Base-by-base conservation (phyloP, 345 rosid species). In the Abelmoschus esculentus region DNA sequence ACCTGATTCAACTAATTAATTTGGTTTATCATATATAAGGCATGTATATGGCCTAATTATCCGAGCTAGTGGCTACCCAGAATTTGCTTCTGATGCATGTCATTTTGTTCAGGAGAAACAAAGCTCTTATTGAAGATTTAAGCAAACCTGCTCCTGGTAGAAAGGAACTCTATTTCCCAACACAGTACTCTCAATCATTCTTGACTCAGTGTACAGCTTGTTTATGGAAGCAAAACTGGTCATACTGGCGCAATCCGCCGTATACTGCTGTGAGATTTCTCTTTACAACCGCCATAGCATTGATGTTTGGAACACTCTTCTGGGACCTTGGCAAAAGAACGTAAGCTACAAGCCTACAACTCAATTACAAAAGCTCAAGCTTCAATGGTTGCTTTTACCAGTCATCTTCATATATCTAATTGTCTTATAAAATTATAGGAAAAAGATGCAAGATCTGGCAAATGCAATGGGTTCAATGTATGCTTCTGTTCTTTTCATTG, bases 381-480 rank as follows among this genome's bases (percentile, higher is more conserved):
- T 31, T 1, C 10, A 22, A 34, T 8, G 8, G 14, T 1, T 3
- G 58, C 18, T 70, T 15, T 17, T 17, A 8, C 34, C 26, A 5
- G 3, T 66, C 22, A 9, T 8, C 32, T n/a, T 63, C 7, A 8
- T 66, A 15, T 1, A 47, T 71, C 22, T 36, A 15, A 42, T 2
- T 40, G 26, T n/a, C 26, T 17, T 44, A 6, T 60, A 15, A 18
- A 72, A 53, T n/a, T 70, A n/a, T 42, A 85, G 91, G 75, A 28
- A 1, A 36, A 78, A 38, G 42, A 18, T 40, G 32, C 93, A 85
- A 44, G 93, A 86, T 74, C 58, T 92, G 69, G 69, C 65, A 46
- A 88, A 90, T 77, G 82, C 95, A 67, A 81, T 84, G 85, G 96
- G 96, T 40, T 89, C 98, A 2, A 87, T 91, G 89, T 89, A 81